phyloP scores from a whole-genome alignment of 2,329 filamentous ascomycete species.

The Calonectria pauciramosa region DNA sequence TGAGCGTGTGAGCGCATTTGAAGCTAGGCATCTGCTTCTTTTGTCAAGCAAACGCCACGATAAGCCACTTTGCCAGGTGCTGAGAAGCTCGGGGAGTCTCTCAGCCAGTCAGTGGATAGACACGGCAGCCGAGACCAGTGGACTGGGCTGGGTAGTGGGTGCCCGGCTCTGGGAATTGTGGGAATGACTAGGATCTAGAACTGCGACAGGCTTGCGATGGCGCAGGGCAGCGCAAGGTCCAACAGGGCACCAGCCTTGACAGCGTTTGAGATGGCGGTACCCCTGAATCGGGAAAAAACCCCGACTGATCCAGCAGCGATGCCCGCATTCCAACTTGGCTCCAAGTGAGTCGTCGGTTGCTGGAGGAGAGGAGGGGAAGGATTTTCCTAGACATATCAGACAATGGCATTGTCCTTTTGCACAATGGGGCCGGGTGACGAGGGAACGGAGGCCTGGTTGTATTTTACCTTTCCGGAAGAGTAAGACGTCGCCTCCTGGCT shows the following conservation, averaged over 20 bases:
- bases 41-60: conserved; percentile 20
- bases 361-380: neutral
- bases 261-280: conserved; percentile 17
- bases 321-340: neutral
- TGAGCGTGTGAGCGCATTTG: neutral
- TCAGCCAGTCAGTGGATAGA: conserved; percentile 19
- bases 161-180: conserved; percentile 15
- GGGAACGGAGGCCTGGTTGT: neutral
- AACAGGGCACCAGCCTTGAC: conserved; percentile 20
- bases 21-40: neutral
- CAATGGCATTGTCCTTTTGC: neutral
- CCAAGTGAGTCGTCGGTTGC: neutral
- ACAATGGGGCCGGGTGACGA: neutral
- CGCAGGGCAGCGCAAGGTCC: conserved; percentile 21
- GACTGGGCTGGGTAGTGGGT: conserved; percentile 16
- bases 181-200: conserved; percentile 26
- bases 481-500: neutral
- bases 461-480: neutral
- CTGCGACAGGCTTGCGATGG: conserved; percentile 28
- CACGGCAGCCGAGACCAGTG: conserved; percentile 10
- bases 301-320: conserved; percentile 4
- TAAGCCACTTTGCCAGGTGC: conserved; percentile 20
- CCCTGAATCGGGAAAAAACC: conserved; percentile 25
- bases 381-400: neutral
- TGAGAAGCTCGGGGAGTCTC: conserved; percentile 14